Conservation (phyloP, 148 eudicot species). For the Rhododendron williamsianum region DNA sequence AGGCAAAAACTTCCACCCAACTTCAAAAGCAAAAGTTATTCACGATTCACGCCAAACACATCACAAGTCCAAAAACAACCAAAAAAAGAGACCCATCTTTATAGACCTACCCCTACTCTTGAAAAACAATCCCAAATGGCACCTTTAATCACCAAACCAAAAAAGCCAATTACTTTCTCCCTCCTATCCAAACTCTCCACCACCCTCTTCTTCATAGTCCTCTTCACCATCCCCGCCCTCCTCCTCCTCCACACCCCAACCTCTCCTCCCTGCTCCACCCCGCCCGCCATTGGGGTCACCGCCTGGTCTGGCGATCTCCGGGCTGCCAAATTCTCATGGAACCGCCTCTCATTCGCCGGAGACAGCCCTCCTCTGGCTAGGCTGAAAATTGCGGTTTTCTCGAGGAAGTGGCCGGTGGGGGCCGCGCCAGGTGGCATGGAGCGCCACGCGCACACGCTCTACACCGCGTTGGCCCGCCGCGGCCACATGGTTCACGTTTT, state of each 20-base stretch:
- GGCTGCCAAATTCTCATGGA: slow-evolving; percentile 63
- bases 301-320: slow-evolving; percentile 68
- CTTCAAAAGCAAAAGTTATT: slow-evolving; percentile 11
- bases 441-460: slow-evolving; percentile 73
- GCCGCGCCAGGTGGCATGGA: slow-evolving; percentile 85
- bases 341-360: slow-evolving; percentile 32
- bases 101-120: slow-evolving; percentile 1
- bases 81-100: background rate
- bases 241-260: slow-evolving; percentile 54
- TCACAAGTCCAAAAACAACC: background rate
- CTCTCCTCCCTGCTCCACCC: slow-evolving; percentile 25
- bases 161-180: slow-evolving; percentile 25
- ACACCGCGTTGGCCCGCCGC: slow-evolving; percentile 52
- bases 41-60: slow-evolving; percentile 43
- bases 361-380: slow-evolving; percentile 18
- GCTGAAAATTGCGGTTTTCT: slow-evolving; percentile 66
- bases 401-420: slow-evolving; percentile 66
- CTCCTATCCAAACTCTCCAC: slow-evolving; percentile 47
- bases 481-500: slow-evolving; percentile 69
- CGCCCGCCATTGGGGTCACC: slow-evolving; percentile 5
- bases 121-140: slow-evolving; percentile 30
- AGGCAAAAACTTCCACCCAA: slow-evolving; percentile 10
- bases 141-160: slow-evolving; percentile 34
- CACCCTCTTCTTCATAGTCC: slow-evolving; percentile 50
- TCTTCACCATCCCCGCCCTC: slow-evolving; percentile 58